Conservation (phyloP, 2,329 filamentous ascomycete genomes). For the Dendryphion nanum region DNA sequence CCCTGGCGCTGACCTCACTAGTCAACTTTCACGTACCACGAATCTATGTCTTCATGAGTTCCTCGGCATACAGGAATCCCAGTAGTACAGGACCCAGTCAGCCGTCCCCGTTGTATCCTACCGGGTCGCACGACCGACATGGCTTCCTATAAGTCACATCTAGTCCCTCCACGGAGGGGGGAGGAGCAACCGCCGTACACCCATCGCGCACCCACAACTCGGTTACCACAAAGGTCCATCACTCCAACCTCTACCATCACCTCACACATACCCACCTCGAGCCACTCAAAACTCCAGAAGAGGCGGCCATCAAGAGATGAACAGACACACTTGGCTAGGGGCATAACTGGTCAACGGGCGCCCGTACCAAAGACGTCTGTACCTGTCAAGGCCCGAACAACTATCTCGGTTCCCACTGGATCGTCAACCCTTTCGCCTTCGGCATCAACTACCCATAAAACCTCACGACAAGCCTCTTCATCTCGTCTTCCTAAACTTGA, state of each 20-base stretch:
- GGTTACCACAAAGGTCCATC: conserved; percentile 37
- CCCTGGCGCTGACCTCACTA: too few relatives aligned
- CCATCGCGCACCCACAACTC: conserved; percentile 29
- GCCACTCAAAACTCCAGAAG: conserved; percentile 37
- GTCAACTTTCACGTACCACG: conserved; percentile 13
- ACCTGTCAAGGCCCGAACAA: conserved; percentile 19
- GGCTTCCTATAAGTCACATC: conserved; percentile 43
- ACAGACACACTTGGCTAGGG: conserved; percentile 16
- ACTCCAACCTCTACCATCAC: conserved; percentile 28
- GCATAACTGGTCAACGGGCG: conserved; percentile 16
- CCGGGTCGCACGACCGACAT: conserved; percentile 40
- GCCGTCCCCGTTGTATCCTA: conserved; percentile 21
- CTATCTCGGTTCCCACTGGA: conserved; percentile 20
- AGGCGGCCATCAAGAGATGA: conserved; percentile 35
- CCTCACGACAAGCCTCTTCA: conserved; percentile 21
- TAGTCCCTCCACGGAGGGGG: conserved; percentile 30
- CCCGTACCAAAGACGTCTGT: conserved; percentile 13
- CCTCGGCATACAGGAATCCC: conserved; percentile 31
- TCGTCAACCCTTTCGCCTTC: conserved; percentile 17
- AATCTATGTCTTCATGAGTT: conserved; percentile 43
- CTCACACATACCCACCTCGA: conserved; percentile 24
- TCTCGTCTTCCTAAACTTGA: conserved; percentile 37
- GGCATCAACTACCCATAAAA: conserved; percentile 19
- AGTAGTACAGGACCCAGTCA: conserved; percentile 29
- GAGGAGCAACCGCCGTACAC: conserved; percentile 26